Evolutionary conservation across 2,329 filamentous ascomycete species (phyloP).

Genomic region (Cytospora schulzeri): DNA sequence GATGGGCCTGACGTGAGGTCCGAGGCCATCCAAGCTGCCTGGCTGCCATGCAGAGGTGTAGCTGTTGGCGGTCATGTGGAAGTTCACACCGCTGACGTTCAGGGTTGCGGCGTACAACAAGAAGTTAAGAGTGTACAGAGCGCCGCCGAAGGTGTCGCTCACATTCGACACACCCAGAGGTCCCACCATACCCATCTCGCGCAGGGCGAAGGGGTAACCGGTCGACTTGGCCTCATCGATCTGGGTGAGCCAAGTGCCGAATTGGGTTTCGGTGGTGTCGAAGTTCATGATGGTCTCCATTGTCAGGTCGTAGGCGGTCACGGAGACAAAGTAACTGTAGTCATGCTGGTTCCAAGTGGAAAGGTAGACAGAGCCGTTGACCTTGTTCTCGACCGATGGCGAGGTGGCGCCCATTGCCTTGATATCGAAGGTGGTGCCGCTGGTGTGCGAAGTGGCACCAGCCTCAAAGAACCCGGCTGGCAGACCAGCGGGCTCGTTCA

Average conservation of each 20-base stretch:
- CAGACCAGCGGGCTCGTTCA: slow-evolving; percentile 45
- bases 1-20: slow-evolving; percentile 48
- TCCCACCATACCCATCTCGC: slow-evolving; percentile 54
- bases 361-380: slow-evolving; percentile 35
- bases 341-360: slow-evolving; percentile 55
- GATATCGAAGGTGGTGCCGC: slow-evolving; percentile 52
- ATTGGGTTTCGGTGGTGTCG: slow-evolving; percentile 49
- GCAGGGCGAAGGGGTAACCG: slow-evolving; percentile 48
- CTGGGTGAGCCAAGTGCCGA: slow-evolving; percentile 48
- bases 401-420: slow-evolving; percentile 39
- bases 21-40: slow-evolving; percentile 40
- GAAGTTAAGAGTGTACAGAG: slow-evolving; percentile 56
- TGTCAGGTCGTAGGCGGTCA: slow-evolving; percentile 46
- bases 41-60: slow-evolving; percentile 54
- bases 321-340: slow-evolving; percentile 55
- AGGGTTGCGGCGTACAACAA: slow-evolving; percentile 51
- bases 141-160: slow-evolving; percentile 51
- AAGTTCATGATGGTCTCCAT: slow-evolving; percentile 48
- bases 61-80: slow-evolving; percentile 58
- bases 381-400: slow-evolving; percentile 39
- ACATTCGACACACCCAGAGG: slow-evolving; percentile 49
- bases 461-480: slow-evolving; percentile 50
- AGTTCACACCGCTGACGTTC: slow-evolving; percentile 49
- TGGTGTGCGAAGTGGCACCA: slow-evolving; percentile 51
- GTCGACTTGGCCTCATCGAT: slow-evolving; percentile 44